These are phyloP conservation scores for Fusarium scirpi DNA, from an alignment of 2,329 filamentous ascomycete genomes.

Conservation along the genomic window DNA sequence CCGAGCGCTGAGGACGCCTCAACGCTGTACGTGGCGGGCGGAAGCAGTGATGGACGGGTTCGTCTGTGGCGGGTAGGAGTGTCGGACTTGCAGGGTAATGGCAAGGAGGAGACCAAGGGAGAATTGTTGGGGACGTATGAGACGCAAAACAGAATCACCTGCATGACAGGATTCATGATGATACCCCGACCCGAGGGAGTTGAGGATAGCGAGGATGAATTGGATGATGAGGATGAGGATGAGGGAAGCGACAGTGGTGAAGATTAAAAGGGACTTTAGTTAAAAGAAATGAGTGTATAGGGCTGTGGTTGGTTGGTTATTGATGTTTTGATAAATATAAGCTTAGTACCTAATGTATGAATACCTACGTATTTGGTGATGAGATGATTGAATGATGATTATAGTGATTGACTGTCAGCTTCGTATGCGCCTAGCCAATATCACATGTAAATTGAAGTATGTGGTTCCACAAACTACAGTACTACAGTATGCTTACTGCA, in stretches of 20 bases:
- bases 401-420: conserved; percentile 4
- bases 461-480: conserved; percentile 1
- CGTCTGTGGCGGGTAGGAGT: conserved; percentile 76
- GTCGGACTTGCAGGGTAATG: conserved; percentile 55
- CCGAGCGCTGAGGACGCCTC: conserved; percentile 54
- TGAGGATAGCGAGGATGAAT: conserved; percentile 69
- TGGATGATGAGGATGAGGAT: conserved; percentile 58
- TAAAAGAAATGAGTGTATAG: not conserved
- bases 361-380: not conserved
- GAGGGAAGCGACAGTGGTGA: conserved; percentile 56
- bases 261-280: conserved; percentile 32
- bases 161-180: conserved; percentile 88
- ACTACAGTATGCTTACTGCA: not conserved
- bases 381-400: not conserved
- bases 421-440: conserved; percentile 27
- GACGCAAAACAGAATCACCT: conserved; percentile 90
- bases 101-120: conserved; percentile 45
- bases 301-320: not conserved
- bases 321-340: conserved; percentile 14
- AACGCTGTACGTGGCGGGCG: conserved; percentile 73
- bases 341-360: conserved; percentile 21
- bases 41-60: conserved; percentile 87
- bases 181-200: conserved; percentile 72
- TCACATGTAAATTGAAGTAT: conserved; percentile 43
- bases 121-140: conserved; percentile 80